Evolutionary conservation across 257 asterid species (phyloP).

Genomic region (Solanum chmielewskii): DNA sequence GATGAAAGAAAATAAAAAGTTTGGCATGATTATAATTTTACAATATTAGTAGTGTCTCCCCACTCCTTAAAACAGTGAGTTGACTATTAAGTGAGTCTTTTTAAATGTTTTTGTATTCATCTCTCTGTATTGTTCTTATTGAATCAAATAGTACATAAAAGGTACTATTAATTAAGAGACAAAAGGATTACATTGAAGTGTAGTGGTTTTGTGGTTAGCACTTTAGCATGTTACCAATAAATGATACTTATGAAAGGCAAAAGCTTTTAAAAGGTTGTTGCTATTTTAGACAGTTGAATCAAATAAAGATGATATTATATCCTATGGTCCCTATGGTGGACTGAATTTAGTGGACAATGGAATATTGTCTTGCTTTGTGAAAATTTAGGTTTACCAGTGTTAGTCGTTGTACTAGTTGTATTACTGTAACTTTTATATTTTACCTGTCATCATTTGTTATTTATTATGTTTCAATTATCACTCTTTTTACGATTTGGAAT

Average conservation of each 20-base stretch:
- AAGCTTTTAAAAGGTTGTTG: background rate
- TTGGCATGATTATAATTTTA: constrained; percentile 3
- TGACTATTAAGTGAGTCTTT: constrained; percentile 8
- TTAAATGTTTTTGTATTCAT: background rate
- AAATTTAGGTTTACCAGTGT: too few relatives aligned
- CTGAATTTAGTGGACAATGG: background rate
- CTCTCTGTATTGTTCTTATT: background rate
- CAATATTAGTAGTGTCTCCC: constrained; percentile 11
- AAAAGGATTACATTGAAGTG: background rate
- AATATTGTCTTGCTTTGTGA: background rate
- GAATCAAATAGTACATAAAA: background rate
- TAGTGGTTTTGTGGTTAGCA: background rate
- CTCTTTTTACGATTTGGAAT: too few relatives aligned
- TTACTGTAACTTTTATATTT: too few relatives aligned
- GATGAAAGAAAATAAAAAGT: background rate
- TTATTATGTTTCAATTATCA: too few relatives aligned
- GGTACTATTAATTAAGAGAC: background rate
- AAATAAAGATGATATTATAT: background rate
- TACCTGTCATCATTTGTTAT: too few relatives aligned
- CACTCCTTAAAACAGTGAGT: constrained; percentile 21
- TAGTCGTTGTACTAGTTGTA: too few relatives aligned
- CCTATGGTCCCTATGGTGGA: background rate
- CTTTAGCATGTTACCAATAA: background rate
- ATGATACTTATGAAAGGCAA: background rate
- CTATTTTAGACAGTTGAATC: background rate